Conservation (phyloP, 441 rosid genomes). For the Gossypium trilobum region DNA sequence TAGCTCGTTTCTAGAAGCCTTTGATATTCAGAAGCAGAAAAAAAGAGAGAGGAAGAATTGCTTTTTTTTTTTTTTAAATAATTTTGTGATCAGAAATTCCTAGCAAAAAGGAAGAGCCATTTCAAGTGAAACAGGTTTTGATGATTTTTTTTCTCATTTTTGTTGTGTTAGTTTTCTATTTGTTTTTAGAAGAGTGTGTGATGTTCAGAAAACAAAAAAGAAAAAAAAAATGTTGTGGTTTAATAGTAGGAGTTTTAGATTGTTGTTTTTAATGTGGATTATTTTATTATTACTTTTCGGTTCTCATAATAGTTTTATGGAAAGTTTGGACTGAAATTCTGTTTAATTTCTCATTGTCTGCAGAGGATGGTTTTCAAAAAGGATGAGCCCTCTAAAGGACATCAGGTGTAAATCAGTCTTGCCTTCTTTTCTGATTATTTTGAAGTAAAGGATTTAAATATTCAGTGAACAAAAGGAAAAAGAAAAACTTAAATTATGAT, state of each 20-base stretch:
- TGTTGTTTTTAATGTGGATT: background rate
- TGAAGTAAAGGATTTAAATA: background rate
- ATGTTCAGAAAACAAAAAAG: background rate
- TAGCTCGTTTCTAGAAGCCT: background rate
- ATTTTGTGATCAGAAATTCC: slow-evolving; percentile 18
- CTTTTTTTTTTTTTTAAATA: background rate
- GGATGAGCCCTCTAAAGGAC: slow-evolving; percentile 1
- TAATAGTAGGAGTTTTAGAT: background rate
- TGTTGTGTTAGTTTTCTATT: background rate
- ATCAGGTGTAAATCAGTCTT: background rate
- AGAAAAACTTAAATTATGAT: background rate
- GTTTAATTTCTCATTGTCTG: background rate
- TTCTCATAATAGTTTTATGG: background rate
- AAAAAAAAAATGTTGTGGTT: background rate
- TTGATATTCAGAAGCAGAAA: background rate
- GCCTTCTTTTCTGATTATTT: background rate
- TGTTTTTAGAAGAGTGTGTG: background rate
- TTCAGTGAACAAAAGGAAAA: background rate
- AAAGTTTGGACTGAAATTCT: background rate
- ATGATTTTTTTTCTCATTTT: background rate
- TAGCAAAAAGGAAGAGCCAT: slow-evolving; percentile 28
- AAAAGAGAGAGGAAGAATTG: background rate
- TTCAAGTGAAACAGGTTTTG: slow-evolving; percentile 24
- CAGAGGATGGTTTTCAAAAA: slow-evolving; percentile 3
- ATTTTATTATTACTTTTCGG: background rate